Base-by-base conservation (phyloP, 2,329 filamentous ascomycete species). In the Pseudogymnoascus sp. region DNA sequence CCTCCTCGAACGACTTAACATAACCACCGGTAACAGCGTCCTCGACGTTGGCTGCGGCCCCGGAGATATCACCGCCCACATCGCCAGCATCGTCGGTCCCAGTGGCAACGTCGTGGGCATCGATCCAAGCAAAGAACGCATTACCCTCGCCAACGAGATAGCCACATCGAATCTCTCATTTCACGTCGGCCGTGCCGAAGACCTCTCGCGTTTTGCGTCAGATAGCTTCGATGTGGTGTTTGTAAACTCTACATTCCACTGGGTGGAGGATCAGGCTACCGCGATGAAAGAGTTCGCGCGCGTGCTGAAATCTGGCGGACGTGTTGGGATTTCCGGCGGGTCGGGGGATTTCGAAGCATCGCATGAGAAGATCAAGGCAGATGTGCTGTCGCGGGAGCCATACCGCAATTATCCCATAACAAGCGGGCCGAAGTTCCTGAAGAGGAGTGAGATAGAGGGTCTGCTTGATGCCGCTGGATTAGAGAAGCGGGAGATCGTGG, bases 1-100 rank as follows among this genome's bases (percentile, higher is more conserved):
- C 60, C 69, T 71, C 22, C 63, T 71, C 35, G 9, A 65, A 2
- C 60, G 60, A 5, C 65, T 71, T 4, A 58, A 54, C 1, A 58
- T 72, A 61, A 18, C 57, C 14, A 59, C 58, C 6, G 65, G 65
- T 18, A 63, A 67, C 61, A 61, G 47, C 28, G 65, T 74, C 39
- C 69, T 74, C 14, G 72, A 74, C 54, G 69, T 72, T 38, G 72
- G 72, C 39, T 73, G 71, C 60, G 72, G 72, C 6, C 70, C 70
- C 1, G 72, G 72, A 14, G 69, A 72, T 18, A 66, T 73, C 7
- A 69, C 70, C 6, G 41, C 66, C 6, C 60, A 66, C 60, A 66
- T 70, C 5, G 65, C 69, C 14, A 64, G 66, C 39, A 54, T 66
- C 12, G 67, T 68, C 6, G 68, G 66, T 28, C 64, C 65, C 9